Percentiles rank a stretch among this genome's conserved stretches.
Conservation (phyloP, 768 basidiomycete genomes). For the Kwoniella newhampshirensis region DNA sequence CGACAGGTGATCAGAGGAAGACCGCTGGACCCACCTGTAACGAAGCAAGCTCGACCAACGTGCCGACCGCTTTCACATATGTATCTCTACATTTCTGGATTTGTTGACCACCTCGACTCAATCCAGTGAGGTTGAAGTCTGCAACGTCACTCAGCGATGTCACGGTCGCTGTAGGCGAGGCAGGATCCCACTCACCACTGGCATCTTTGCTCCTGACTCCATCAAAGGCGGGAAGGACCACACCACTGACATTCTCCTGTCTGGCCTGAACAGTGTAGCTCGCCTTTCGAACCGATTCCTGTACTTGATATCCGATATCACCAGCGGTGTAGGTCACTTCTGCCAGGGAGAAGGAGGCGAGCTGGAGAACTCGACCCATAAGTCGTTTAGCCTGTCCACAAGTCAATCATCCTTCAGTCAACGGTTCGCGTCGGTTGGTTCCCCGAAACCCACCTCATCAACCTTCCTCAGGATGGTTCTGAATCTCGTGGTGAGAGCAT, state of each 20-base stretch:
- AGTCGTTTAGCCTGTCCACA: slow-evolving; percentile 93
- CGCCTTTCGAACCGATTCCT: slow-evolving; percentile 88
- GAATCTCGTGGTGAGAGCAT: slow-evolving; percentile 93
- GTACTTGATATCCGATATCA: slow-evolving; percentile 96
- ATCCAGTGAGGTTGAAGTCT: slow-evolving; percentile 97
- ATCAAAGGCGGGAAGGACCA: slow-evolving; percentile 92
- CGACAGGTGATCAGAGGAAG: background rate
- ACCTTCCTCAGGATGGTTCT: slow-evolving; percentile 91
- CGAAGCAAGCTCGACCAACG: slow-evolving; percentile 93
- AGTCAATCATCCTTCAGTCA: background rate
- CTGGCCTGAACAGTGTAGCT: slow-evolving; percentile 89
- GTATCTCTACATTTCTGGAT: slow-evolving; percentile 92
- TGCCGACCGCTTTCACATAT: slow-evolving; percentile 96
- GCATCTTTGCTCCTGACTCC: slow-evolving; percentile 71
- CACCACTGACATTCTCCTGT: slow-evolving; percentile 98
- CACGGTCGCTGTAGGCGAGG: background rate
- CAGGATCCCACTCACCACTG: slow-evolving; percentile 61
- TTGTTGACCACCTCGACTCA: slow-evolving; percentile 95
- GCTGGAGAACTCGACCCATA: slow-evolving; percentile 98
- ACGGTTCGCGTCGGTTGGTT: background rate
- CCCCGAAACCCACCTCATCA: slow-evolving; percentile 73
- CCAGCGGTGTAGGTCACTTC: slow-evolving; percentile 94
- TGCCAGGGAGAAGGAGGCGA: slow-evolving; percentile 97
- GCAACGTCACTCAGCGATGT: background rate
- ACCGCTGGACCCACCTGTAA: slow-evolving; percentile 56